Evolutionary conservation across 768 basidiomycete species (phyloP).

Genomic region (Cyclocybe aegerita): DNA sequence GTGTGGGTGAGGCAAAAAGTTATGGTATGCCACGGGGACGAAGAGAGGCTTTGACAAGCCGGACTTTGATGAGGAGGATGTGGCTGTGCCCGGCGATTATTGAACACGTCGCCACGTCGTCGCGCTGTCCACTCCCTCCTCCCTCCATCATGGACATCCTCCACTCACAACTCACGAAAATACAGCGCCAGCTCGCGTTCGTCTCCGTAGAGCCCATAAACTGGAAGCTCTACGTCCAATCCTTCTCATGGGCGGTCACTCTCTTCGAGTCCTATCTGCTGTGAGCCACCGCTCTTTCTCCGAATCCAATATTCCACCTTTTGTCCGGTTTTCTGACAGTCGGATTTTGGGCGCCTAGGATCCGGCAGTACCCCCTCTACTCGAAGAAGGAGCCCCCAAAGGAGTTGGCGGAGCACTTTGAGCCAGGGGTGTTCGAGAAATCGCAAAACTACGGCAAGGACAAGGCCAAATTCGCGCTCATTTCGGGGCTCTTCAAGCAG

Average conservation of each 20-base stretch:
- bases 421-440: slow-evolving; percentile 73
- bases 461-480: slow-evolving; percentile 81
- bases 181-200: slow-evolving; percentile 68
- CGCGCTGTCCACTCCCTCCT: slow-evolving; percentile 11
- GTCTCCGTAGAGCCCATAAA: slow-evolving; percentile 71
- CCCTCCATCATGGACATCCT: slow-evolving; percentile 56
- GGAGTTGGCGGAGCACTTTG: slow-evolving; percentile 68
- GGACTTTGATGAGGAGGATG: slow-evolving; percentile 1
- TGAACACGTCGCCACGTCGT: slow-evolving; percentile 27
- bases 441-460: slow-evolving; percentile 90
- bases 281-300: slow-evolving; percentile 44
- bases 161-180: slow-evolving; percentile 50
- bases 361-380: slow-evolving; percentile 86
- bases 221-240: slow-evolving; percentile 83
- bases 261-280: slow-evolving; percentile 85
- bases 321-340: too few relatives aligned
- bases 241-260: slow-evolving; percentile 74
- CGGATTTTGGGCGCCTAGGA: slow-evolving; percentile 22
- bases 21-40: background rate
- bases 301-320: slow-evolving; percentile 15
- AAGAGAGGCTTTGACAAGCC: background rate
- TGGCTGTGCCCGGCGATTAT: slow-evolving; percentile 22
- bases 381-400: slow-evolving; percentile 71
- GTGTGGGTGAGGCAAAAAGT: background rate
- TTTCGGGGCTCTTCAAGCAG: slow-evolving; percentile 76